Percentiles rank a stretch among this genome's conserved stretches.
Evolutionary conservation across 768 basidiomycete species (phyloP).

Genomic region (Boletus eberwhitei): DNA sequence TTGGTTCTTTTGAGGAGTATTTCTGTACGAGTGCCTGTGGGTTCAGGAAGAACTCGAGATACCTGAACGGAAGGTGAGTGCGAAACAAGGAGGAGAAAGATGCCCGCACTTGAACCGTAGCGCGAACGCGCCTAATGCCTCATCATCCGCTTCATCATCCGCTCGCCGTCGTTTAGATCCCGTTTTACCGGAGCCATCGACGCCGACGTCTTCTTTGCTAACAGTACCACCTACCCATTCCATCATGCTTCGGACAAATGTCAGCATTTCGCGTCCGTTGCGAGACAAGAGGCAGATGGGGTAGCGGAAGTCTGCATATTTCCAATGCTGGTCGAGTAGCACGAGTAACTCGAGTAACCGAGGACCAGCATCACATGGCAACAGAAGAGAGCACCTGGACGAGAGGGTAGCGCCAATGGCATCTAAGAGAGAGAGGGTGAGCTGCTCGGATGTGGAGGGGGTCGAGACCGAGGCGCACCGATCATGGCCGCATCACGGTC

Average conservation of each 20-base stretch:
- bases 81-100: neutral
- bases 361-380: conserved; percentile 92
- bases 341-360: conserved; percentile 96
- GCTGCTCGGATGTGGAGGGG: neutral
- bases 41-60: conserved; percentile 88
- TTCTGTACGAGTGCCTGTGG: conserved; percentile 76
- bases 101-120: conserved; percentile 80
- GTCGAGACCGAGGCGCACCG: conserved; percentile 42
- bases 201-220: conserved; percentile 87
- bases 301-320: conserved; percentile 74
- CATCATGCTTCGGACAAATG: conserved; percentile 94
- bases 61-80: conserved; percentile 42
- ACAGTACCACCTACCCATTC: conserved; percentile 98
- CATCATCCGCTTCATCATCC: conserved; percentile 75
- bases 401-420: conserved; percentile 84
- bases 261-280: conserved; percentile 90
- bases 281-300: conserved; percentile 93
- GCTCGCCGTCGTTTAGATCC: conserved; percentile 52
- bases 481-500: conserved; percentile 89
- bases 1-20: conserved; percentile 85
- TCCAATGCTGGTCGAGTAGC: conserved; percentile 96
- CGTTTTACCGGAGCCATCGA: conserved; percentile 58
- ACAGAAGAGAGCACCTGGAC: conserved; percentile 74
- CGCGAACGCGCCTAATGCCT: conserved; percentile 79
- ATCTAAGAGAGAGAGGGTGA: conserved; percentile 44